A percentile compares a stretch with the other conserved stretches of the same genome.
phyloP scores from a whole-genome alignment of 345 rosid species.

The Gossypium arboreum region DNA sequence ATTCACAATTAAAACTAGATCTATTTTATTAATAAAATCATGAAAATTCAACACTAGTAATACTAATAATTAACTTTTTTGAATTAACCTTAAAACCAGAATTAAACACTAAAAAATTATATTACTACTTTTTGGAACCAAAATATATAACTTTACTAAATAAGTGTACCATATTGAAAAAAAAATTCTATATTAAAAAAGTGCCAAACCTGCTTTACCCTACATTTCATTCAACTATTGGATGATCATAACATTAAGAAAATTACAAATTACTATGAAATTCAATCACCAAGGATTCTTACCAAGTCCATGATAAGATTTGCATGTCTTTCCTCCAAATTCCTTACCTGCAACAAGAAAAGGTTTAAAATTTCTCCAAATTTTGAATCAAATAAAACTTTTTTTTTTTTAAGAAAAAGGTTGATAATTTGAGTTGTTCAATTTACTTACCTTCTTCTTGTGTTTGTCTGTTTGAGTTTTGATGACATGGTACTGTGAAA shows the following conservation, averaged over 20 bases:
- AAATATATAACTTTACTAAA: too few relatives aligned
- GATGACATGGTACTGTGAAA: constrained; percentile 42
- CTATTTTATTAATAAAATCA: too few relatives aligned
- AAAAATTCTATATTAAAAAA: too few relatives aligned
- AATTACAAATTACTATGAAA: not conserved
- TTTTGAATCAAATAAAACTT: not conserved
- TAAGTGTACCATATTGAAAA: too few relatives aligned
- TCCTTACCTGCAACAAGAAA: constrained; percentile 29
- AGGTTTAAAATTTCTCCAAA: not conserved
- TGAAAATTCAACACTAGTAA: too few relatives aligned
- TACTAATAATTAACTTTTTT: too few relatives aligned
- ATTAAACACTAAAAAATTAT: too few relatives aligned
- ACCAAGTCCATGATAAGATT: constrained; percentile 37
- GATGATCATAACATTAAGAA: not conserved
- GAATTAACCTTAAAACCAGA: too few relatives aligned
- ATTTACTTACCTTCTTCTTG: constrained; percentile 48
- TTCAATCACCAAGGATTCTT: constrained; percentile 16
- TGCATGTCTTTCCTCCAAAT: constrained; percentile 37
- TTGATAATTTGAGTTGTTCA: not conserved
- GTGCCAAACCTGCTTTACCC: too few relatives aligned
- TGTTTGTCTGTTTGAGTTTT: constrained; percentile 41
- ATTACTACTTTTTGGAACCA: too few relatives aligned
- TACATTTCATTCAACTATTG: not conserved
- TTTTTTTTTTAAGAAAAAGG: too few relatives aligned
- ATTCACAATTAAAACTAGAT: too few relatives aligned